Percentiles rank a stretch among this genome's conserved stretches.
Evolutionary conservation across 2,329 filamentous ascomycete genomes (phyloP).

Genomic region (Fusarium oxysporum): DNA sequence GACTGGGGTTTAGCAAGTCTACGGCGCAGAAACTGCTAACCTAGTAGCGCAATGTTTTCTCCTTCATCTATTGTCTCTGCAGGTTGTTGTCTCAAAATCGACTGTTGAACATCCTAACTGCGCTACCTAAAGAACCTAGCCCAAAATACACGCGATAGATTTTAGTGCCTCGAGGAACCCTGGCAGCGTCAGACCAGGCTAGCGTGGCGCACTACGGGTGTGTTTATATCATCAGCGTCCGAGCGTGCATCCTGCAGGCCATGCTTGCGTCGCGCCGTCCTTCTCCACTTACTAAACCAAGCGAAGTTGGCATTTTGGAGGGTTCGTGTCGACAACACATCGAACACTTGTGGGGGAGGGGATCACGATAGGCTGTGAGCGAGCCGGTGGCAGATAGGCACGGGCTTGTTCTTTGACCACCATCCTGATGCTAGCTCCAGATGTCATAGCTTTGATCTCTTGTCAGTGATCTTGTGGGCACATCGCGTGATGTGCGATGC

Average conservation of each 20-base stretch:
- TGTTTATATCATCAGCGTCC: slow-evolving; percentile 33
- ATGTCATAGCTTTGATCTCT: slow-evolving; percentile 23
- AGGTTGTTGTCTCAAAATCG: slow-evolving; percentile 31
- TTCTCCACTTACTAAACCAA: slow-evolving; percentile 30
- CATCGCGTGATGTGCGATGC: slow-evolving; percentile 26
- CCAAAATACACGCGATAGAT: slow-evolving; percentile 26
- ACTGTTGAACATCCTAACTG: slow-evolving; percentile 18
- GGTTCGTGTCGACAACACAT: slow-evolving; percentile 39
- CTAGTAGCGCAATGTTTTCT: slow-evolving; percentile 16
- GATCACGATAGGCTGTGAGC: slow-evolving; percentile 14
- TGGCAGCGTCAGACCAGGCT: slow-evolving; percentile 12
- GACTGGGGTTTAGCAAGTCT: background rate
- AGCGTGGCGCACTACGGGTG: slow-evolving; percentile 8
- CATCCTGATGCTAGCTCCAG: slow-evolving; percentile 14
- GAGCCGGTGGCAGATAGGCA: slow-evolving; percentile 11
- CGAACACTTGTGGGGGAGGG: slow-evolving; percentile 36
- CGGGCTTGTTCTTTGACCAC: slow-evolving; percentile 7
- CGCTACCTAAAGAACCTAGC: slow-evolving; percentile 35
- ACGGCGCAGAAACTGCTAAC: slow-evolving; percentile 15
- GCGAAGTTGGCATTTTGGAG: slow-evolving; percentile 31
- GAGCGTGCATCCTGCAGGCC: slow-evolving; percentile 44
- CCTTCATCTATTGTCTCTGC: slow-evolving; percentile 5
- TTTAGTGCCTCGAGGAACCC: slow-evolving; percentile 24
- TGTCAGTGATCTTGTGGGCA: slow-evolving; percentile 22
- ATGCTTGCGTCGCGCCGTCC: slow-evolving; percentile 40